Evolutionary conservation across 2,329 filamentous ascomycete species (phyloP), one percentile per base, ranked within the genome.

Genomic region (Didymella glomerata): DNA sequence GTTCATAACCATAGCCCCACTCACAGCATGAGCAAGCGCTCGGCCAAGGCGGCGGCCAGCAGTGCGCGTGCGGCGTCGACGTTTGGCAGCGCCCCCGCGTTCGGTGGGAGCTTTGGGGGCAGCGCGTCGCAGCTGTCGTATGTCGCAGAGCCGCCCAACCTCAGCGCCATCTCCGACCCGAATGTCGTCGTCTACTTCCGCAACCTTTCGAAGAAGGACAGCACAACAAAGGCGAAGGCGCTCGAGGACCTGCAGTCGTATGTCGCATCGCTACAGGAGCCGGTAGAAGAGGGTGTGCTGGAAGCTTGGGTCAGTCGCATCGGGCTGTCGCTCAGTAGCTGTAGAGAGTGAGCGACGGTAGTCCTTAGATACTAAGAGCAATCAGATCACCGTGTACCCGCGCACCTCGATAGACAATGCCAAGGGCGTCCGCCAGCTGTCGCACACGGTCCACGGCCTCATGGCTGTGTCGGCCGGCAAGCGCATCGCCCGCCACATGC

Each of bases 131-230:
- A 81, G 44, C 84, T 99, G 38, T 97, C 93, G 44, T 97, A 97
- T 79, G 86, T 98, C 51, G 84, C 90, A 52, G 93, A 96, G 70
- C 91, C 92, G 10, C 91, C 91, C 47, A 90, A 97, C 70, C 86
- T 97, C 66, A 87, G 88, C 32, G 81, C 81, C 42, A 87, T 99
- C 60, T 90, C 88, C 44, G 89, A 97, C 68, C 85, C 93, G 8
- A 90, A 95, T 71, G 83, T 94, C 36, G 87, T 94, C 36, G 93
- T 98, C 14, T 87, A 89, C n/a, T 92, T 97, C 80, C 96, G 97
- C 78, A 97, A 96, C 68, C 79, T 97, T 3, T 84, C 89, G 49
- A 99, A 98, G 80, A 96, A 95, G 78, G 94, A 97, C 79, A 90
- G 89, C 70, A 96, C 88, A 11, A 99, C 95, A 36, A 96, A 97